Evolutionary conservation across 2,329 filamentous ascomycete genomes (phyloP), one percentile per base, ranked within the genome.

Genomic region (Arthrobotrys megalospora): DNA sequence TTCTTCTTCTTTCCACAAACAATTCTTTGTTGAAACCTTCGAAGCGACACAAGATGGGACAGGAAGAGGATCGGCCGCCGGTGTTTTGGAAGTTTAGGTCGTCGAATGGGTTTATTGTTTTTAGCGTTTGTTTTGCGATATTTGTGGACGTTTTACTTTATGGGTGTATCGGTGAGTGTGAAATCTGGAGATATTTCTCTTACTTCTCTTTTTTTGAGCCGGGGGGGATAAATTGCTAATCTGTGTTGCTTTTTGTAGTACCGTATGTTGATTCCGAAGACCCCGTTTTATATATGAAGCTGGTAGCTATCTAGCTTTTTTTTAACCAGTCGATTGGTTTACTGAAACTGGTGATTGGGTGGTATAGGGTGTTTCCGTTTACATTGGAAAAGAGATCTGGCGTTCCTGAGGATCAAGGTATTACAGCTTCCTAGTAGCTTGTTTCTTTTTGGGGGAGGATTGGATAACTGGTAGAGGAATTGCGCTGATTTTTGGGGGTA

Each of bases 131-230:
- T 50, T 78, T 78, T 67, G 75, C 75, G 11, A 78, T 78, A 19
- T 78, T 78, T 48, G 75, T 78, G 50, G 75, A 78, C n/a, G 75
- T 78, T 28, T 24, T 78, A 67, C 67, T 78, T 14, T 78, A 78
- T 60, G 75, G 75, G n/a, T 78, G 75, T 14, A 78, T 78, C 38
- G 75, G 75, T 78, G 48, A 68, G 62, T 50, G 24, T 7, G 36
- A 14, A 6, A 41, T 38, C 16, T 28, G 24, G 24, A 53, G 11
- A 50, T 24, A 8, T 24, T 38, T 21, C 5, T 5, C 32, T 19
- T 14, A 19, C n/a, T 60, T 32, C 14, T 32, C 14, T 11, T 38
- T 14, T 28, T 38, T 69, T 38, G 36, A 43, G 14, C 14, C n/a
- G 12, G 52, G 16, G 1, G 43, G n/a, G n/a, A n/a, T n/a, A n/a